phyloP scores from a whole-genome alignment of 495 filamentous ascomycete genomes.

The Neurospora sp. region DNA sequence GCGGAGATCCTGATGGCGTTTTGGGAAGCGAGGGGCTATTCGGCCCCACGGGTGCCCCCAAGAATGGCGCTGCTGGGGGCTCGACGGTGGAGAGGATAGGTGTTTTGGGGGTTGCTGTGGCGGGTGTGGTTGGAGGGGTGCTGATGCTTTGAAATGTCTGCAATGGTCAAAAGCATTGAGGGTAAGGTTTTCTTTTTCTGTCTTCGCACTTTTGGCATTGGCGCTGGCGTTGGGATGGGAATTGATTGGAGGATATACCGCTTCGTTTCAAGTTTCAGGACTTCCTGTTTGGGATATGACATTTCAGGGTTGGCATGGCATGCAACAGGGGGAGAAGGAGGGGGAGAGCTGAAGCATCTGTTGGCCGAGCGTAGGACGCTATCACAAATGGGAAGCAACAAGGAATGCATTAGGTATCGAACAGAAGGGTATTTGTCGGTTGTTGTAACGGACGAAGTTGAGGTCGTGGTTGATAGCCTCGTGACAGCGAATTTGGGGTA shows the following conservation, averaged over 20 bases:
- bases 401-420: not conserved
- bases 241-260: not conserved
- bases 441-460: not conserved
- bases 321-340: not conserved
- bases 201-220: not conserved
- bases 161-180: not conserved
- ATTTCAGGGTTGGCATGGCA: not conserved
- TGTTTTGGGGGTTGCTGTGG: not conserved
- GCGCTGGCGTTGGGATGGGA: not conserved
- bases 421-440: not conserved
- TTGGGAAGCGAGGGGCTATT: conserved; percentile 3
- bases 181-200: not conserved
- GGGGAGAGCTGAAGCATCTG: not conserved
- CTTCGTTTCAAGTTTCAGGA: not conserved
- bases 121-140: not conserved
- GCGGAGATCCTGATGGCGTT: conserved; percentile 2
- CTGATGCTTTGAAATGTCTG: not conserved
- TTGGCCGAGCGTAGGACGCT: not conserved
- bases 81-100: not conserved
- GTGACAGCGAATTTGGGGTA: not conserved
- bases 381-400: not conserved
- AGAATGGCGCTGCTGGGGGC: conserved; percentile 3
- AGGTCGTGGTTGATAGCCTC: not conserved
- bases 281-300: not conserved
- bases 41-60: not conserved